A percentile compares a stretch with the other conserved stretches of the same genome.
These are phyloP conservation scores for Heracleum sosnowskyi DNA, from an alignment of 129 eudicot species.

Conservation along the genomic window DNA sequence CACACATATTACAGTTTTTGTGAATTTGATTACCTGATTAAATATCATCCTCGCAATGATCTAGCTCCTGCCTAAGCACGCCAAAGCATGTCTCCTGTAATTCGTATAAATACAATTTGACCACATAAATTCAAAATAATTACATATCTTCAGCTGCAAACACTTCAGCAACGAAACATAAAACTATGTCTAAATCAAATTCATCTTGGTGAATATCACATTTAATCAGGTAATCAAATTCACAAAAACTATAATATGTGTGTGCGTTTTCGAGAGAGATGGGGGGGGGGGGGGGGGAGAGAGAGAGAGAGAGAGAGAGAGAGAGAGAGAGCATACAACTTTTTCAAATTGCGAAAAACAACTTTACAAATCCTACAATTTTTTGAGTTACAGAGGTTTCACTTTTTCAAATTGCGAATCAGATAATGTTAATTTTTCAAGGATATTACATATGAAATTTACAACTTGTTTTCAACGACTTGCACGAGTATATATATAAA, in stretches of 20 bases:
- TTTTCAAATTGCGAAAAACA: too few relatives aligned
- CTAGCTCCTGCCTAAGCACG: constrained; percentile 67
- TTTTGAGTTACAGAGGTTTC: too few relatives aligned
- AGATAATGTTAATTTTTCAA: too few relatives aligned
- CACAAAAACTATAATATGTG: background rate
- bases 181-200: background rate
- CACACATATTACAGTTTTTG: too few relatives aligned
- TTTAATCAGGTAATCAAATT: background rate
- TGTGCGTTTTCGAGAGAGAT: background rate
- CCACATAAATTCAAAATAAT: background rate
- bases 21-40: too few relatives aligned
- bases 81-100: constrained; percentile 79
- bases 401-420: too few relatives aligned
- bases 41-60: constrained; percentile 53
- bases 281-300: background rate
- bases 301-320: background rate
- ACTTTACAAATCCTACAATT: too few relatives aligned
- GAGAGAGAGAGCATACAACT: background rate
- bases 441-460: too few relatives aligned
- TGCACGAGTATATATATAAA: too few relatives aligned
- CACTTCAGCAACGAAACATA: too few relatives aligned
- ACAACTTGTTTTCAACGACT: too few relatives aligned
- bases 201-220: background rate
- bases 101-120: background rate
- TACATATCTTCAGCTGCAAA: background rate